A percentile compares a stretch with the other conserved stretches of the same genome.
Conservation (phyloP, 306 rosid species). For the Canavalia gladiata region DNA sequence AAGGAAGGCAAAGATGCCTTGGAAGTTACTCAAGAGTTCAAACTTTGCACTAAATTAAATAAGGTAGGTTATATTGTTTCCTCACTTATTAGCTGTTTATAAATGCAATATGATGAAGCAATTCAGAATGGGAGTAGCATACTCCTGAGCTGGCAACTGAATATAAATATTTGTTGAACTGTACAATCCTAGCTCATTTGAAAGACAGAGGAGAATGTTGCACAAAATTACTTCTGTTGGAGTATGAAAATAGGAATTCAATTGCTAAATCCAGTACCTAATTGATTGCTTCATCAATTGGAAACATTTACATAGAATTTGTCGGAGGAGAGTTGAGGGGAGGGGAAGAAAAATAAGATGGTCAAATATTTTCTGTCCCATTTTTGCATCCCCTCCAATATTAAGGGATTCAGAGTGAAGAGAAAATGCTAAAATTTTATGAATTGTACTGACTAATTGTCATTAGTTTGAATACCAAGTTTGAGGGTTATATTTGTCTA, state of each 20-base stretch:
- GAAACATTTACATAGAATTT: not conserved
- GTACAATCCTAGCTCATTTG: constrained; percentile 1
- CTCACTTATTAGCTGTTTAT: constrained; percentile 30
- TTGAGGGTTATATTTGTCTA: too few relatives aligned
- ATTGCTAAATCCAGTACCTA: constrained; percentile 30
- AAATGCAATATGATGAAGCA: constrained; percentile 22
- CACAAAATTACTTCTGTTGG: not conserved
- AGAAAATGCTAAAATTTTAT: too few relatives aligned
- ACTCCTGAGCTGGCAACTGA: constrained; percentile 32
- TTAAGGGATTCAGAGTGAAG: too few relatives aligned
- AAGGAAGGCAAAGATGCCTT: constrained; percentile 51
- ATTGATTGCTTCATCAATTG: constrained; percentile 34
- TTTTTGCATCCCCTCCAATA: too few relatives aligned
- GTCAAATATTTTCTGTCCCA: too few relatives aligned
- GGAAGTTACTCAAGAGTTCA: constrained; percentile 51
- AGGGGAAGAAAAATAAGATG: too few relatives aligned
- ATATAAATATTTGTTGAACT: not conserved
- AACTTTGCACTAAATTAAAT: constrained; percentile 53
- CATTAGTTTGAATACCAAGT: too few relatives aligned
- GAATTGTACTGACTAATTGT: too few relatives aligned
- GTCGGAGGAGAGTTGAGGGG: too few relatives aligned
- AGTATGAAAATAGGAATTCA: constrained; percentile 19
- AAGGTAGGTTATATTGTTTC: constrained; percentile 58
- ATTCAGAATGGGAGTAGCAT: constrained; percentile 33
- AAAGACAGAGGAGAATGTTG: constrained; percentile 32